A percentile compares a stretch with the other conserved stretches of the same genome.
phyloP scores from a whole-genome alignment of 495 filamentous ascomycete species.

The Pseudomonodictys pantanalensis region DNA sequence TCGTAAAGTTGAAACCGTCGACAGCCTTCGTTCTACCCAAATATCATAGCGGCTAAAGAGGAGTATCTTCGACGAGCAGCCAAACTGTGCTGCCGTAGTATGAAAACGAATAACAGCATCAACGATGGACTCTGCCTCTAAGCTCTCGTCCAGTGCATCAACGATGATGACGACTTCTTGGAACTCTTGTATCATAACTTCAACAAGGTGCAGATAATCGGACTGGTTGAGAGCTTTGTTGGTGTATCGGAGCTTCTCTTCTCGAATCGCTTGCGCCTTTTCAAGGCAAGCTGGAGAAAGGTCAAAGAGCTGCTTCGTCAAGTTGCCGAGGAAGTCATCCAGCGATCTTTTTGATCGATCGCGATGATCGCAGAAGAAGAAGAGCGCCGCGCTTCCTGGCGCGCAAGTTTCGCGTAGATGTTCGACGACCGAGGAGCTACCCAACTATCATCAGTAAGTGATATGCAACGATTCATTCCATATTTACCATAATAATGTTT shows the following conservation, averaged over 20 bases:
- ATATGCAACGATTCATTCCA: neutral
- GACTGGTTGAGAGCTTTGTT: neutral
- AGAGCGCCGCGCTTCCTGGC: neutral
- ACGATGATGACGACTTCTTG: neutral
- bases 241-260: neutral
- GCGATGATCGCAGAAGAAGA: constrained; percentile 11
- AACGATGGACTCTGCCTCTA: neutral
- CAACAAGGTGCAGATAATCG: neutral
- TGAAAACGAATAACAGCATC: neutral
- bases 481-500: constrained; percentile 4
- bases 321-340: neutral
- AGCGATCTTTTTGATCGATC: neutral
- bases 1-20: neutral
- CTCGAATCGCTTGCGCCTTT: neutral
- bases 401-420: neutral
- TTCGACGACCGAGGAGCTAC: constrained; percentile 2
- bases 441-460: neutral
- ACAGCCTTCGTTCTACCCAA: neutral
- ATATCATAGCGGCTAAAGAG: constrained; percentile 6
- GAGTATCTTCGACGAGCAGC: neutral
- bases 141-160: constrained; percentile 6
- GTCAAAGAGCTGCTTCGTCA: constrained; percentile 2
- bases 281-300: neutral
- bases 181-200: neutral
- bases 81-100: neutral